Evolutionary conservation across 2,329 filamentous ascomycete genomes (phyloP).

Genomic region (Microcyclospora pomicola): DNA sequence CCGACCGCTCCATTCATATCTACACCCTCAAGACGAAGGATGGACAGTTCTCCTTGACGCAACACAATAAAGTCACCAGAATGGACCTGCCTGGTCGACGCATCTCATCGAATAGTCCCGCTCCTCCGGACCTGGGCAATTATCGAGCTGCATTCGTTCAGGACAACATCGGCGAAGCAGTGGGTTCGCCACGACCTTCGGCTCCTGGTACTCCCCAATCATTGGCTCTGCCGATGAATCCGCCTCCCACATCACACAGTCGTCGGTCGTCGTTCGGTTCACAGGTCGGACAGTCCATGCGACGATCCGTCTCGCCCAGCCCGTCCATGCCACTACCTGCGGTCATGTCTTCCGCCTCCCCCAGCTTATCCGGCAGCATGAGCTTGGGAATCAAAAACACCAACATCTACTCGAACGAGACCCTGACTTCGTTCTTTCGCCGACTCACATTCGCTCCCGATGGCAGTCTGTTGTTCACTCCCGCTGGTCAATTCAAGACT

Average conservation of each 20-base stretch:
- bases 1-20: conserved; percentile 93
- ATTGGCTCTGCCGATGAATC: conserved; percentile 86
- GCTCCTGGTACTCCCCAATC: conserved; percentile 89
- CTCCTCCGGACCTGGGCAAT: conserved; percentile 60
- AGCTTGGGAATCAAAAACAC: conserved; percentile 59
- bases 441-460: conserved; percentile 90
- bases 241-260: conserved; percentile 80
- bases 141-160: conserved; percentile 47
- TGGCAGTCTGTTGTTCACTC: conserved; percentile 83
- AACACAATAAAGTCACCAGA: conserved; percentile 69
- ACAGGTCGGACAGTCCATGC: conserved; percentile 46
- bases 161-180: conserved; percentile 40
- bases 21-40: conserved; percentile 95
- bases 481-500: conserved; percentile 87
- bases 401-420: conserved; percentile 90
- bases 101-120: conserved; percentile 83
- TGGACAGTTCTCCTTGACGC: conserved; percentile 74
- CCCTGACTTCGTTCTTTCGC: conserved; percentile 90
- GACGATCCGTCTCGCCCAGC: conserved; percentile 76
- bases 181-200: conserved; percentile 76
- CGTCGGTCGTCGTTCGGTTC: conserved; percentile 85
- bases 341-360: conserved; percentile 88
- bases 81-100: conserved; percentile 87
- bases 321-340: conserved; percentile 88
- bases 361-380: conserved; percentile 53